Evolutionary conservation across 345 rosid species (phyloP).

Genomic region (Euphorbia lathyris): DNA sequence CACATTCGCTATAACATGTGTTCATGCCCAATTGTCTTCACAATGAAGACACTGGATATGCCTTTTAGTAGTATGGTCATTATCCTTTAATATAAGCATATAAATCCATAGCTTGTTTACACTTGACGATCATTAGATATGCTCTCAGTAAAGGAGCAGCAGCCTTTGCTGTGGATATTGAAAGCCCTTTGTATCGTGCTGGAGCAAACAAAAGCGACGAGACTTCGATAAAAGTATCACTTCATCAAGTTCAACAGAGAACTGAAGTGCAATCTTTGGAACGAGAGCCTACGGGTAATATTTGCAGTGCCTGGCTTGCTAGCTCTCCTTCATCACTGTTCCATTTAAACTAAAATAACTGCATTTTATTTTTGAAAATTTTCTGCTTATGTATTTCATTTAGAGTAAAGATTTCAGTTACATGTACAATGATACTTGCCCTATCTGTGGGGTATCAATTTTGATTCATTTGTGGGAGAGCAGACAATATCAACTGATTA

Average conservation of each 20-base stretch:
- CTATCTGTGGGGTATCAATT: background rate
- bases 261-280: constrained; percentile 27
- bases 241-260: constrained; percentile 58
- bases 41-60: background rate
- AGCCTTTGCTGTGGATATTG: constrained; percentile 77
- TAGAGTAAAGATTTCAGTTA: background rate
- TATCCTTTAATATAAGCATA: background rate
- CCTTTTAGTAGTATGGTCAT: background rate
- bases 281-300: constrained; percentile 47
- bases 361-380: background rate
- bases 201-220: constrained; percentile 26
- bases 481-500: background rate
- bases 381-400: background rate
- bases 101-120: constrained; percentile 10
- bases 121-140: constrained; percentile 47
- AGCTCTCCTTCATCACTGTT: background rate
- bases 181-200: constrained; percentile 32
- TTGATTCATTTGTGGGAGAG: background rate
- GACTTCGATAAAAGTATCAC: constrained; percentile 41
- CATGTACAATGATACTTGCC: background rate
- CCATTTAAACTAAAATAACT: background rate
- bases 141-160: constrained; percentile 81
- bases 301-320: background rate
- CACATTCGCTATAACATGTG: background rate
- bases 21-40: background rate